These are phyloP conservation scores for Pichia kluyveri DNA, from an alignment of 805 yeast species.

Conservation along the genomic window DNA sequence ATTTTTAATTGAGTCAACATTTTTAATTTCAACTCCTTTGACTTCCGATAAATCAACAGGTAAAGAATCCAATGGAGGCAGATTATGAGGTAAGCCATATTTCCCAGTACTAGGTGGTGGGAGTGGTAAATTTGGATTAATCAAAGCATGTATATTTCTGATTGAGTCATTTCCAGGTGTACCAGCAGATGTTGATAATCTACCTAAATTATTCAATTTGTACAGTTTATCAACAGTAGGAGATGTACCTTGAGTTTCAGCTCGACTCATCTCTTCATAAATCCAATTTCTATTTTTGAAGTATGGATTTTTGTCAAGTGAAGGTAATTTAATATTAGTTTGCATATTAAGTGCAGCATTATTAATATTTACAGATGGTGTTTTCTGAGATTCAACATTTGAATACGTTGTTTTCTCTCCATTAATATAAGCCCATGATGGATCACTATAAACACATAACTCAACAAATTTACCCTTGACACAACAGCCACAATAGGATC, in stretches of 20 bases:
- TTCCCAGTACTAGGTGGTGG: neutral
- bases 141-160: neutral
- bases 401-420: neutral
- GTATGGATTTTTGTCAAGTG: neutral
- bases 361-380: neutral
- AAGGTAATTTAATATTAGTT: neutral
- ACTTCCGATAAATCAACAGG: neutral
- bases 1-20: neutral
- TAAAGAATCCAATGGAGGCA: neutral
- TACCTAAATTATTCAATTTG: no score
- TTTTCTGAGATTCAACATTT: no score
- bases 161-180: neutral
- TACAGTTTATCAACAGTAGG: no score
- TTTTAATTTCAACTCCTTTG: neutral
- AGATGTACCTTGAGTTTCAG: no score
- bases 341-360: no score
- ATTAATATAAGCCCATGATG: constrained; percentile 21
- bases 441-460: constrained; percentile 24
- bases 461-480: constrained; percentile 21
- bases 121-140: neutral
- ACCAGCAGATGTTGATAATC: neutral
- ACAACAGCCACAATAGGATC: constrained; percentile 28
- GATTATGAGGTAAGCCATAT: neutral
- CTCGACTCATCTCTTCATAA: neutral
- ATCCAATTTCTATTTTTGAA: neutral